Conservation (phyloP, 352 stramenopile species). For the Phytophthora tubulina region DNA sequence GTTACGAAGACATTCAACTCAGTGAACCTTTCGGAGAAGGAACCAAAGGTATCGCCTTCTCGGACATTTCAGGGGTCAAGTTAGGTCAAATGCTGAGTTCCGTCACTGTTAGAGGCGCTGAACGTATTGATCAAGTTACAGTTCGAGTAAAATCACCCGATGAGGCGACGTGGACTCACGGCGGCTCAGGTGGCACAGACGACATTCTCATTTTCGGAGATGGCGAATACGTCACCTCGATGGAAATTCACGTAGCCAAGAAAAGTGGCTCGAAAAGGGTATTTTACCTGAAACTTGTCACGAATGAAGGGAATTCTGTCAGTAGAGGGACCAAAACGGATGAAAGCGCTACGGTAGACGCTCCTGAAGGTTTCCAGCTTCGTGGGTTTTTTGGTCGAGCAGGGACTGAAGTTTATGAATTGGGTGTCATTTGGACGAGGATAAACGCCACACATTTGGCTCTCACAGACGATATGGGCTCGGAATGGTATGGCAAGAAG, state of each 20-base stretch:
- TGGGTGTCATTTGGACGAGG: slow-evolving; percentile 33
- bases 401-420: slow-evolving; percentile 22
- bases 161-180: slow-evolving; percentile 29
- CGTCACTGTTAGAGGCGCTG: slow-evolving; percentile 28
- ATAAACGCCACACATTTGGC: slow-evolving; percentile 25
- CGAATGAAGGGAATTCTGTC: slow-evolving; percentile 29
- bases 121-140: slow-evolving; percentile 36
- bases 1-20: slow-evolving; percentile 21
- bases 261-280: slow-evolving; percentile 24
- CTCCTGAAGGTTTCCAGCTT: slow-evolving; percentile 30
- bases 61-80: slow-evolving; percentile 31
- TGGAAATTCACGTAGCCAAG: slow-evolving; percentile 31
- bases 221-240: slow-evolving; percentile 30
- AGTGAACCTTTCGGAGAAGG: slow-evolving; percentile 34
- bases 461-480: slow-evolving; percentile 33
- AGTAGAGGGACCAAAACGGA: slow-evolving; percentile 15
- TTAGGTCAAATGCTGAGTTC: slow-evolving; percentile 32
- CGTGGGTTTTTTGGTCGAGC: slow-evolving; percentile 31
- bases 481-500: slow-evolving; percentile 37
- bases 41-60: slow-evolving; percentile 28
- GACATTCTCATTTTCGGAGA: slow-evolving; percentile 20
- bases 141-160: slow-evolving; percentile 21
- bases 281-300: slow-evolving; percentile 24
- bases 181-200: slow-evolving; percentile 28
- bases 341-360: slow-evolving; percentile 16